A percentile compares a stretch with the other conserved stretches of the same genome.
Conservation (phyloP, 257 asterid genomes). For the Primulina huaijiensis region DNA sequence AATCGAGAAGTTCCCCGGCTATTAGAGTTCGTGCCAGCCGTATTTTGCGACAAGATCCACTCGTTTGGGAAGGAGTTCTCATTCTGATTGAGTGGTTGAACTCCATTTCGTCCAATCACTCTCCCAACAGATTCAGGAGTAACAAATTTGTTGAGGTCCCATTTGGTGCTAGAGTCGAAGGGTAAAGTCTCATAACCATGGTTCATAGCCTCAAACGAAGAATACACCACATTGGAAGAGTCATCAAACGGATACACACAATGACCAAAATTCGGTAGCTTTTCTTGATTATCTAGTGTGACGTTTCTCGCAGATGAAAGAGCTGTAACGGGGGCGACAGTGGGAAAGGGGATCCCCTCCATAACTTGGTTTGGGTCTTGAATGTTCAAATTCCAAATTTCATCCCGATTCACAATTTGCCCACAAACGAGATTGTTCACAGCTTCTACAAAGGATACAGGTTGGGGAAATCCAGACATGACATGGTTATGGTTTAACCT, state of each 20-base stretch:
- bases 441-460: conserved; percentile 37
- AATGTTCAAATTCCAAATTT: conserved; percentile 24
- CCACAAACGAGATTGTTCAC: conserved; percentile 28
- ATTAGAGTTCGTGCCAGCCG: conserved; percentile 21
- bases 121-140: conserved; percentile 33
- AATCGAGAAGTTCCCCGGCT: conserved; percentile 42
- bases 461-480: conserved; percentile 36
- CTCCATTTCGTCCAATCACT: conserved; percentile 24
- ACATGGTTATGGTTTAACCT: conserved; percentile 31
- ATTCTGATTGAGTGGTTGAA: conserved; percentile 27
- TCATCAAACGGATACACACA: conserved; percentile 30
- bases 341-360: conserved; percentile 36
- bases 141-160: conserved; percentile 33
- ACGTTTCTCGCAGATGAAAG: conserved; percentile 29
- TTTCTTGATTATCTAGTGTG: conserved; percentile 27
- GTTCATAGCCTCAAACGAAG: conserved; percentile 28
- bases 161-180: conserved; percentile 27
- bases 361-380: conserved; percentile 29
- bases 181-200: conserved; percentile 30
- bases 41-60: conserved; percentile 39
- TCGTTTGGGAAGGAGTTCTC: conserved; percentile 29
- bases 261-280: conserved; percentile 24
- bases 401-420: conserved; percentile 23
- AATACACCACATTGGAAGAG: conserved; percentile 24
- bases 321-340: conserved; percentile 26